Base-by-base conservation (phyloP, 257 asterid species). In the Thymus mandschuricus region DNA sequence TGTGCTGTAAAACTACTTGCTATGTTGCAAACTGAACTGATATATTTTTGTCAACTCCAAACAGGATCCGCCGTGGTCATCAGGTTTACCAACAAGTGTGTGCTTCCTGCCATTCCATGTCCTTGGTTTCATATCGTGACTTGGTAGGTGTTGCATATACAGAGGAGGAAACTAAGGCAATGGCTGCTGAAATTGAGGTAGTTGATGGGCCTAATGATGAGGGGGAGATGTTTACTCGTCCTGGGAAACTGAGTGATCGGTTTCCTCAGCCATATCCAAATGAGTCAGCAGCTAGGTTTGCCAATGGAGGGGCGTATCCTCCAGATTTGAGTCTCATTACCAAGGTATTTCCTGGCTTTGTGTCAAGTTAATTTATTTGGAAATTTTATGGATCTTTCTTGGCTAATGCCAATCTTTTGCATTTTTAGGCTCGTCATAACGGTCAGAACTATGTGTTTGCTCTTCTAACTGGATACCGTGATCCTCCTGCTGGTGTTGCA, bases 101-200 rank as follows among this genome's bases (percentile, higher is more conserved):
- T 76, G 96, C 96, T 28, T 89, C 96, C 64, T 89, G 96, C 88
- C 96, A 87, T 74, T 89, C 96, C 54, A 89, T 87, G 96, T 87
- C 96, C 65, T 79, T 89, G n/a, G 69, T 89, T 51, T 89, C 96
- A 44, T 89, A 80, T 43, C 93, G 96, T 74, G 93, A 89, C 86
- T 82, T 89, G 81, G 96, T 89, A 33, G 88, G 97, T 57, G 96
- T 91, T 75, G 95, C 97, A 54, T 91, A 91, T 69, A 91, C 97
- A 4, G 97, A 91, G 82, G 97, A 91, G 80, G 97, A 91, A 89
- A 83, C 88, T 46, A 91, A 89, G 82, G 97, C 95, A 38, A 81
- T 91, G 95, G 97, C 97, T 49, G 96, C 97, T 78, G 97, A 91
- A 83, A 91, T 91, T 78, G 97, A 91, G 80, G 97, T 91, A 9